Percentiles rank a stretch among this genome's conserved stretches.
These are phyloP conservation scores for Lasiodiplodia sp. DNA, from an alignment of 2,329 filamentous ascomycete genomes.

Conservation along the genomic window DNA sequence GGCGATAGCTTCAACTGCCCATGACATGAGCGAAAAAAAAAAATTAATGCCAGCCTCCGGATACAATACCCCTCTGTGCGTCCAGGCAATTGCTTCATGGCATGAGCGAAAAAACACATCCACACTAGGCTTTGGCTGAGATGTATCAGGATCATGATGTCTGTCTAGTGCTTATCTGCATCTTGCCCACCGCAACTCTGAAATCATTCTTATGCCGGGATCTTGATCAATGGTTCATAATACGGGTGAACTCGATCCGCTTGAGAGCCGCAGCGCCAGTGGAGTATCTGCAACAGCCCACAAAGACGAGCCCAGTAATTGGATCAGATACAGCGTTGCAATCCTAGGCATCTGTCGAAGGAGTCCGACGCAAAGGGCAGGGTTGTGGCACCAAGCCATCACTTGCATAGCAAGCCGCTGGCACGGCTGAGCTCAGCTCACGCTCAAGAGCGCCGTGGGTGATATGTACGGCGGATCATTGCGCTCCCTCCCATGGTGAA, in stretches of 20 bases:
- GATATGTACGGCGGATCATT: slow-evolving; percentile 65
- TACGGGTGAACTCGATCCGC: not conserved
- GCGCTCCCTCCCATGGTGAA: slow-evolving; percentile 61
- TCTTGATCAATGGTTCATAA: not conserved
- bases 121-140: too few relatives aligned
- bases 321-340: not conserved
- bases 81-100: too few relatives aligned
- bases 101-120: too few relatives aligned
- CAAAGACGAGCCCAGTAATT: not conserved
- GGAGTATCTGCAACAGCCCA: not conserved
- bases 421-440: slow-evolving; percentile 9
- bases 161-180: slow-evolving; percentile 9
- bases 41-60: too few relatives aligned
- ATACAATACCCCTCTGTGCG: too few relatives aligned
- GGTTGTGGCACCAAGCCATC: not conserved
- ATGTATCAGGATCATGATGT: not conserved
- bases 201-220: not conserved
- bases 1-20: too few relatives aligned
- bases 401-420: not conserved
- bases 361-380: too few relatives aligned
- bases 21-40: too few relatives aligned
- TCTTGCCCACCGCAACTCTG: not conserved
- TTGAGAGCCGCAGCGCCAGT: not conserved
- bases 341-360: not conserved
- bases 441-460: not conserved